phyloP scores from a whole-genome alignment of 768 basidiomycete species.

The Lentinula sp. region DNA sequence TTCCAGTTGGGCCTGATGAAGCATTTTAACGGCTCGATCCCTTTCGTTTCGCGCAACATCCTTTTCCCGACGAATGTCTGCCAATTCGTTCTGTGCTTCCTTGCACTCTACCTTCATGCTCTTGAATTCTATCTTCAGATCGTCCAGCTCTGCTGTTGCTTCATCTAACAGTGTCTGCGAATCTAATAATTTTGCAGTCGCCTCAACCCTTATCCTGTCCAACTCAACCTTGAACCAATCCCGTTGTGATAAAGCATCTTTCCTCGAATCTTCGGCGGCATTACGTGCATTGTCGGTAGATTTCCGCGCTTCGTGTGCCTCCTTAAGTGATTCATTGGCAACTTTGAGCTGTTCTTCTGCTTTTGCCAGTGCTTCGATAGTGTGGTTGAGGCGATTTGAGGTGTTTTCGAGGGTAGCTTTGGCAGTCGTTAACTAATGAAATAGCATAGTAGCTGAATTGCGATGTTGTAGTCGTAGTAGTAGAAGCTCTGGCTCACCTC shows the following conservation, averaged over 20 bases:
- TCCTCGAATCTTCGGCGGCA: background rate
- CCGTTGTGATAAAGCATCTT: background rate
- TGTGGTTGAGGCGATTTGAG: background rate
- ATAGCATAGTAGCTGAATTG: background rate
- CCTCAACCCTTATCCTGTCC: background rate
- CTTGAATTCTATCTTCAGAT: background rate
- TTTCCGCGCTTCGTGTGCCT: background rate
- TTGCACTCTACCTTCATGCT: background rate
- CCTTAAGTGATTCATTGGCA: background rate
- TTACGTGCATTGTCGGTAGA: background rate
- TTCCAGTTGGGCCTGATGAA: constrained; percentile 40
- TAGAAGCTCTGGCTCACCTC: background rate
- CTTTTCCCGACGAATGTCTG: constrained; percentile 23
- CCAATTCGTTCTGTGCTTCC: background rate
- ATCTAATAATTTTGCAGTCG: background rate
- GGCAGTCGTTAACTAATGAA: background rate
- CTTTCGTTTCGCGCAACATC: constrained; percentile 27
- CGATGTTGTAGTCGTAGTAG: background rate
- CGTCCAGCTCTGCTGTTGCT: background rate
- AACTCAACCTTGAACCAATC: background rate
- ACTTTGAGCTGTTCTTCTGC: background rate
- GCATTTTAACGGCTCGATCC: constrained; percentile 38
- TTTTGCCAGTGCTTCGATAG: background rate
- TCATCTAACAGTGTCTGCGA: background rate
- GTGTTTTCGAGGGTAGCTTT: background rate